Conservation (phyloP, 257 asterid genomes). For the Primulina eburnea region DNA sequence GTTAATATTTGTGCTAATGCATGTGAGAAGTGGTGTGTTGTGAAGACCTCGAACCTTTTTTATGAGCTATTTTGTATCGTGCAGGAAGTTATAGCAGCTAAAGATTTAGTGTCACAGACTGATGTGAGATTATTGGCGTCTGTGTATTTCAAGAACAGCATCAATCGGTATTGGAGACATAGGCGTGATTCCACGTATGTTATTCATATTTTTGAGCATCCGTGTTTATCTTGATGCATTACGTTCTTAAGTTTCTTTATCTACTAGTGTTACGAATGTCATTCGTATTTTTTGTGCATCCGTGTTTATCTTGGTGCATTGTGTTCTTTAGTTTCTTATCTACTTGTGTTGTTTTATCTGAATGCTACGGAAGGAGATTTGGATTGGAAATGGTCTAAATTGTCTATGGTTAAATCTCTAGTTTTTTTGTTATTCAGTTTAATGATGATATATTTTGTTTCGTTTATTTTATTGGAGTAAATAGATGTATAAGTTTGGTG, state of each 20-base stretch:
- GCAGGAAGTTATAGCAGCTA: conserved; percentile 83
- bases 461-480: neutral
- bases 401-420: neutral
- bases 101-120: conserved; percentile 62
- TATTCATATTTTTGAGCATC: neutral
- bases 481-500: conserved; percentile 11
- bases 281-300: conserved; percentile 5
- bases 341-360: neutral
- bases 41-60: conserved; percentile 22
- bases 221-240: neutral
- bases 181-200: conserved; percentile 77
- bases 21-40: neutral
- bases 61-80: conserved; percentile 22
- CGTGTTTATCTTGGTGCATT: neutral
- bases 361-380: neutral
- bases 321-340: neutral
- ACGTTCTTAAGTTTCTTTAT: neutral
- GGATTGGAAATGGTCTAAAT: neutral
- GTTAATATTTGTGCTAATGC: conserved; percentile 13
- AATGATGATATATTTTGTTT: neutral
- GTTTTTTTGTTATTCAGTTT: neutral
- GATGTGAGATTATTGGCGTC: conserved; percentile 92
- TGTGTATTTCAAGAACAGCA: conserved; percentile 79
- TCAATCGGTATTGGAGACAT: conserved; percentile 84
- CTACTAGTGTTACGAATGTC: neutral